Conservation (phyloP, 2,329 filamentous ascomycete genomes). For the Fonsecaea monophora region DNA sequence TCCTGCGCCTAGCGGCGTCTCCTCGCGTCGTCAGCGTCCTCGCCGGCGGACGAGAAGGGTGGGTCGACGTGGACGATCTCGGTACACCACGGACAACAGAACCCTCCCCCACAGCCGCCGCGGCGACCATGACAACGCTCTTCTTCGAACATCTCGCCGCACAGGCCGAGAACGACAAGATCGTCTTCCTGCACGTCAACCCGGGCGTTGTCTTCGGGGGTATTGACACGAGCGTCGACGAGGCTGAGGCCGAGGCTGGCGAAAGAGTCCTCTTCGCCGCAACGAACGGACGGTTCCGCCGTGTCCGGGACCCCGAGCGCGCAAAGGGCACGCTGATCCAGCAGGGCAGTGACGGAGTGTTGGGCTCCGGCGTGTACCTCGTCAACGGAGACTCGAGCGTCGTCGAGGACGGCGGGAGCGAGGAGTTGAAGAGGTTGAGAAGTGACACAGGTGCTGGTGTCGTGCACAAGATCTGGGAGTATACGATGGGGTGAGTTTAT, state of each 20-base stretch:
- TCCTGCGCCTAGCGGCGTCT: conserved; percentile 25
- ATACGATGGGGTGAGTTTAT: conserved; percentile 38
- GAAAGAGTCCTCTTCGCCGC: conserved; percentile 55
- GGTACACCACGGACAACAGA: conserved; percentile 43
- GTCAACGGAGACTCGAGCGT: conserved; percentile 42
- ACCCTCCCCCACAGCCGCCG: conserved; percentile 50
- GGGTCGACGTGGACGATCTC: conserved; percentile 56
- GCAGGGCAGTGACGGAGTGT: conserved; percentile 40
- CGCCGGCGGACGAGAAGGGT: conserved; percentile 60
- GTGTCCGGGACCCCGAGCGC: conserved; percentile 28
- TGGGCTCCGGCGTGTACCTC: conserved; percentile 41
- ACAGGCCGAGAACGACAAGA: conserved; percentile 49
- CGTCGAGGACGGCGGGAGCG: conserved; percentile 36
- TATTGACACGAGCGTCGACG: conserved; percentile 33
- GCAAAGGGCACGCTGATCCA: conserved; percentile 36
- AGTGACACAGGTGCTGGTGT: conserved; percentile 36
- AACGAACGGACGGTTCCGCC: conserved; percentile 48
- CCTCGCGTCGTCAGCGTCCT: conserved; percentile 63
- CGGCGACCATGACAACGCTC: conserved; percentile 60
- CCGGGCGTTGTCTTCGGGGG: conserved; percentile 54
- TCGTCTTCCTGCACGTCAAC: conserved; percentile 59
- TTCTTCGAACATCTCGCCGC: conserved; percentile 57
- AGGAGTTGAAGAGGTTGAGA: conserved; percentile 42
- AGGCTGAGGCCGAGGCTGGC: conserved; percentile 51
- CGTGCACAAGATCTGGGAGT: conserved; percentile 44